Percentiles rank a stretch among this genome's conserved stretches.
phyloP scores from a whole-genome alignment of 1,139 yeast genomes.

The Maudiozyma humilis region DNA sequence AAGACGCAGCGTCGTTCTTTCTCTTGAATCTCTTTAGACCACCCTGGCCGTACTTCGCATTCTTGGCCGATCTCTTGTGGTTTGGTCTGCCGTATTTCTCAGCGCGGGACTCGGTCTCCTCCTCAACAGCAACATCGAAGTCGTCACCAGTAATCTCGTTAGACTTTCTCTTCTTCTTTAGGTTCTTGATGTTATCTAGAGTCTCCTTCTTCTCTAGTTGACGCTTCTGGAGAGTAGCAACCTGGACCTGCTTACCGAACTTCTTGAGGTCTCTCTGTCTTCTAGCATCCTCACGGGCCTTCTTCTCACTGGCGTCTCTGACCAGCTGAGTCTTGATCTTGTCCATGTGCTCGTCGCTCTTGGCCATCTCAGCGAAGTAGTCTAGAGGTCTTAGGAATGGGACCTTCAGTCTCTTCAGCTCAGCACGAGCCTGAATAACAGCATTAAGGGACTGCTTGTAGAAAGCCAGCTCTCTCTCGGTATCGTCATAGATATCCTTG shows the following conservation, averaged over 20 bases:
- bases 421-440: conserved; percentile 61
- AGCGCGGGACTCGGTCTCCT: conserved; percentile 34
- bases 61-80: conserved; percentile 58
- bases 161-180: conserved; percentile 78
- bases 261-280: conserved; percentile 92
- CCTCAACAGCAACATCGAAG: conserved; percentile 78
- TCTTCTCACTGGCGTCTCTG: conserved; percentile 81
- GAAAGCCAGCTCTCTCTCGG: conserved; percentile 76
- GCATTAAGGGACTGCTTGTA: conserved; percentile 91
- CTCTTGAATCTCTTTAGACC: conserved; percentile 71
- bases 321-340: conserved; percentile 74
- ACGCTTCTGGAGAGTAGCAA: conserved; percentile 87
- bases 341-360: conserved; percentile 97
- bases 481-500: conserved; percentile 89
- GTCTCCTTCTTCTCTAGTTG: conserved; percentile 91
- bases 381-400: conserved; percentile 92
- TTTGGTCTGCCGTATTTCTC: conserved; percentile 40
- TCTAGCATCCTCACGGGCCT: conserved; percentile 89
- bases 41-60: conserved; percentile 61
- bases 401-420: conserved; percentile 56
- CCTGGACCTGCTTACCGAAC: conserved; percentile 95
- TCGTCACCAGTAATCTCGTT: conserved; percentile 51
- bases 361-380: conserved; percentile 97
- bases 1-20: conserved; percentile 65
- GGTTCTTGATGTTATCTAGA: conserved; percentile 77